These are phyloP conservation scores for Leishmania tropica DNA, from an alignment of 208 protist species.

Conservation along the genomic window DNA sequence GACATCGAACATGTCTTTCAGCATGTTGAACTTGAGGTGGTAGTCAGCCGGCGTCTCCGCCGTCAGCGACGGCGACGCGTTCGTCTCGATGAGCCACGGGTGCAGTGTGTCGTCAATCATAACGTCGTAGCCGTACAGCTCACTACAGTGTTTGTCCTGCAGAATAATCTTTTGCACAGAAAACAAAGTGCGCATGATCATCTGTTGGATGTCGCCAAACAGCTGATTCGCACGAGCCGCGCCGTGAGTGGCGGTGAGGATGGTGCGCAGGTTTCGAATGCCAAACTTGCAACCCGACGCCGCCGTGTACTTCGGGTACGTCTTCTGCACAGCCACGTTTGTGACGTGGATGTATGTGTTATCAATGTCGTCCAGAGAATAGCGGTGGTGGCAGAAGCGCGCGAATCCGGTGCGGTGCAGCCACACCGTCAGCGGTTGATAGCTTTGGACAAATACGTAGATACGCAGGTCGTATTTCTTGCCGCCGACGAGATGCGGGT, in stretches of 20 bases:
- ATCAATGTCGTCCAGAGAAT: constrained; percentile 89
- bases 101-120: constrained; percentile 88
- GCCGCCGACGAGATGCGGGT: constrained; percentile 91
- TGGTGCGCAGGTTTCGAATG: constrained; percentile 76
- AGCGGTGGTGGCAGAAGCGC: constrained; percentile 93
- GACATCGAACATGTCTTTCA: constrained; percentile 94
- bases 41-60: constrained; percentile 95
- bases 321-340: constrained; percentile 97
- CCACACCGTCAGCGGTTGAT: constrained; percentile 90
- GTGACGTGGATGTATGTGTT: constrained; percentile 97
- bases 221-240: constrained; percentile 80
- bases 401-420: constrained; percentile 92
- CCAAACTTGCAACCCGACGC: constrained; percentile 85
- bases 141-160: constrained; percentile 88
- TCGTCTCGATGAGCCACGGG: constrained; percentile 93
- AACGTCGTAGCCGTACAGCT: constrained; percentile 94
- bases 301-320: constrained; percentile 91
- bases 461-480: constrained; percentile 96
- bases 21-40: constrained; percentile 95
- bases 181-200: constrained; percentile 89
- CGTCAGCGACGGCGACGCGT: constrained; percentile 92
- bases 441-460: constrained; percentile 90
- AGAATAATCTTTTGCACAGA: constrained; percentile 82
- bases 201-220: constrained; percentile 93
- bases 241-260: constrained; percentile 88